phyloP scores from a whole-genome alignment of 805 yeast species.

The Candida ipomoeae region DNA sequence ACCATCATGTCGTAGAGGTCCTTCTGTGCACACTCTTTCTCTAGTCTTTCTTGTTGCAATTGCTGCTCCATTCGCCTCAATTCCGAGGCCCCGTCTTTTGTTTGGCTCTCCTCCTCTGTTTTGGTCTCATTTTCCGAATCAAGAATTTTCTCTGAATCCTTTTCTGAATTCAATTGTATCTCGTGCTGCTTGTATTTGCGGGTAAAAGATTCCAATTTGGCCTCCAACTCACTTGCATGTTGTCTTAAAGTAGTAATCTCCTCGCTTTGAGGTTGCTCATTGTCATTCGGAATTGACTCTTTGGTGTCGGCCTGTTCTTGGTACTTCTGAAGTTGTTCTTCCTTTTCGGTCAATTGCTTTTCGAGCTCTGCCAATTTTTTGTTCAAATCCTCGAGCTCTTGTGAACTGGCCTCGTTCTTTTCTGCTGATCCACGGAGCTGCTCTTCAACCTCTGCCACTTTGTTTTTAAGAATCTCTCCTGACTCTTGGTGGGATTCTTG shows the following conservation, averaged over 20 bases:
- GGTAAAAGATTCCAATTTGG: background rate
- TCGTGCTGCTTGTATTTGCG: background rate
- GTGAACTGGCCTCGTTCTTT: background rate
- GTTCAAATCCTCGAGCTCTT: background rate
- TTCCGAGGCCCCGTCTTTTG: background rate
- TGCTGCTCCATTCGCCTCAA: background rate
- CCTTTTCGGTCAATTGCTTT: background rate
- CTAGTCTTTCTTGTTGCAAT: background rate
- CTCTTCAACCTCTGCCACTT: slow-evolving; percentile 1
- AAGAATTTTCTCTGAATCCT: background rate
- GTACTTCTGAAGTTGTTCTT: background rate
- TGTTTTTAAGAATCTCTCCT: background rate
- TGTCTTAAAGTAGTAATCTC: background rate
- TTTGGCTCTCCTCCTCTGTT: background rate
- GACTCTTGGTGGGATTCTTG: background rate
- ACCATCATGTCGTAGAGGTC: slow-evolving; percentile 50
- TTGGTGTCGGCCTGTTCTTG: background rate
- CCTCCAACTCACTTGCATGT: background rate
- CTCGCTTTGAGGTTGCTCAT: background rate
- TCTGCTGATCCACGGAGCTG: background rate
- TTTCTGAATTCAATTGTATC: background rate
- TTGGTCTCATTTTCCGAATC: background rate
- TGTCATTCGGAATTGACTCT: background rate
- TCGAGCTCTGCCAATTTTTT: slow-evolving; percentile 1
- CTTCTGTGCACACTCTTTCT: slow-evolving; percentile 1